phyloP scores from a whole-genome alignment of 352 stramenopile genomes.

The Phytophthora fragariaefolia region DNA sequence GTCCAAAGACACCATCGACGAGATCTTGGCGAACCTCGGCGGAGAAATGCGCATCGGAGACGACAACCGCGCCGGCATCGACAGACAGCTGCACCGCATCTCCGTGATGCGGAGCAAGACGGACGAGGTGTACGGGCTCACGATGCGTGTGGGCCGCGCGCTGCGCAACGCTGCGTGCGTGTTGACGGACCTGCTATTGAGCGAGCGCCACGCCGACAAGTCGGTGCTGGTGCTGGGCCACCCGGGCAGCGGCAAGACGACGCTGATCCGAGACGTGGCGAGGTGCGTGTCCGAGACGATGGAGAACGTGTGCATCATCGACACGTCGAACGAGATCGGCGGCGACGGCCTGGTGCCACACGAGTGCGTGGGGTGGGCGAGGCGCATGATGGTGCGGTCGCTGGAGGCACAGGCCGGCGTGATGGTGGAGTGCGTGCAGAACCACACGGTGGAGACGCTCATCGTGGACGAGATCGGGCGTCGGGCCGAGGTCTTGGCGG shows the following conservation, averaged over 20 bases:
- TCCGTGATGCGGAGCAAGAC: slow-evolving; percentile 72
- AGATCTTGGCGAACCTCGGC: slow-evolving; percentile 52
- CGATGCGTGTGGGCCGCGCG: slow-evolving; percentile 75
- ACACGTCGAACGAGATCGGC: slow-evolving; percentile 93
- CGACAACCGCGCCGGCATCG: slow-evolving; percentile 83
- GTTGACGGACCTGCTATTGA: slow-evolving; percentile 73
- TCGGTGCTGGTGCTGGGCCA: slow-evolving; percentile 73
- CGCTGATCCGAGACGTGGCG: slow-evolving; percentile 83
- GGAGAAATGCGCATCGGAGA: slow-evolving; percentile 58
- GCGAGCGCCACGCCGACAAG: slow-evolving; percentile 45
- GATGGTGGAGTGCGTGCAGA: slow-evolving; percentile 93
- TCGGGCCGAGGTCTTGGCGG: slow-evolving; percentile 76
- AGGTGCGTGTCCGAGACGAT: slow-evolving; percentile 60
- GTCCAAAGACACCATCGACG: slow-evolving; percentile 53
- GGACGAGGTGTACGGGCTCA: slow-evolving; percentile 67
- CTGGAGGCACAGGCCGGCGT: slow-evolving; percentile 69
- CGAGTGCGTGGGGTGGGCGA: slow-evolving; percentile 65
- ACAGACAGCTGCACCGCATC: slow-evolving; percentile 81
- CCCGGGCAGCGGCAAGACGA: slow-evolving; percentile 84
- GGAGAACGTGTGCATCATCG: slow-evolving; percentile 87
- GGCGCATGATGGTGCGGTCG: slow-evolving; percentile 86
- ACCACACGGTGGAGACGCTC: slow-evolving; percentile 88
- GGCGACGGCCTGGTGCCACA: slow-evolving; percentile 88
- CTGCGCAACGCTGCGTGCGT: slow-evolving; percentile 66
- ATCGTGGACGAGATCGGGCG: slow-evolving; percentile 92